Percentiles rank a stretch among this genome's conserved stretches.
phyloP scores from a whole-genome alignment of 371 early-diverging fungal genomes.

The Circinella umbellata region DNA sequence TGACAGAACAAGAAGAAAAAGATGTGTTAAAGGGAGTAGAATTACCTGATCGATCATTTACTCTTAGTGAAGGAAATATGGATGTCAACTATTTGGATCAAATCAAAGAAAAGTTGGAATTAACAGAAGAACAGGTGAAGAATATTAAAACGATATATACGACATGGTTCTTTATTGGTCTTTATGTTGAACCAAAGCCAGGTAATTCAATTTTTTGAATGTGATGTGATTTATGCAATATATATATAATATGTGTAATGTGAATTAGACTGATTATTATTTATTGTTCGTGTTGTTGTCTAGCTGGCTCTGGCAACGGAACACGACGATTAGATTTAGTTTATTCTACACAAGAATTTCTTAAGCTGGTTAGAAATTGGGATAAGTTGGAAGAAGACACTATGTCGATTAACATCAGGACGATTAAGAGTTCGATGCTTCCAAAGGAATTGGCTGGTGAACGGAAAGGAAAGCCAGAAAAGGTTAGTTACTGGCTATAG shows the following conservation, averaged over 20 bases:
- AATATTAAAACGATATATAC: constrained; percentile 60
- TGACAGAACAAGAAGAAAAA: constrained; percentile 66
- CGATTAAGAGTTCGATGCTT: constrained; percentile 59
- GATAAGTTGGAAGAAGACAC: constrained; percentile 70
- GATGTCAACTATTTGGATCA: constrained; percentile 40
- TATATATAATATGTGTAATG: too few relatives aligned
- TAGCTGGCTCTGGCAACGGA: constrained; percentile 13
- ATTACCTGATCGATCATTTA: constrained; percentile 37
- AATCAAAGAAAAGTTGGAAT: constrained; percentile 35
- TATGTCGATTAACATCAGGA: constrained; percentile 76
- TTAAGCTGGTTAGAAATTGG: constrained; percentile 77
- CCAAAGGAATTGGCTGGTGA: constrained; percentile 4
- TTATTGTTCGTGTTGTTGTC: not conserved
- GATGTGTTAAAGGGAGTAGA: constrained; percentile 69
- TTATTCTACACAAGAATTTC: constrained; percentile 84
- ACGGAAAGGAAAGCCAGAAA: not conserved
- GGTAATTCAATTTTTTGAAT: constrained; percentile 29
- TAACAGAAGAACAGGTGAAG: constrained; percentile 37
- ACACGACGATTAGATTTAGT: constrained; percentile 70
- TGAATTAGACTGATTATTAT: not conserved
- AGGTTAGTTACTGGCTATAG: not conserved
- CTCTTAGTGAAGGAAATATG: constrained; percentile 45
- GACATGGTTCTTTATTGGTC: constrained; percentile 90
- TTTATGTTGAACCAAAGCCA: constrained; percentile 63
- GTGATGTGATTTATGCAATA: not conserved